These are phyloP conservation scores for Botrytis medusae DNA, from an alignment of 2,329 filamentous ascomycete species.

Conservation along the genomic window DNA sequence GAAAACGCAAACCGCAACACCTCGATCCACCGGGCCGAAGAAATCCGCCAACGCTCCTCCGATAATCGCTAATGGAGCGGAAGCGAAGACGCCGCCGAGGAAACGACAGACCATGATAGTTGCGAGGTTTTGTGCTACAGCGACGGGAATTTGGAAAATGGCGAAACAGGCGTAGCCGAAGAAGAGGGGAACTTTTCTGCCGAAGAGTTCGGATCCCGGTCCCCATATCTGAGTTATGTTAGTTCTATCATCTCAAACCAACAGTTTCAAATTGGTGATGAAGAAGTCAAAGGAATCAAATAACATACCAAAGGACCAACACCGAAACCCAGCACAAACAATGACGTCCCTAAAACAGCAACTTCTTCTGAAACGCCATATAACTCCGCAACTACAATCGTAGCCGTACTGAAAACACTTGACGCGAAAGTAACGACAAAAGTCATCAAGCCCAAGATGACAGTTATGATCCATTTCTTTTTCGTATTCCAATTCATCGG, in stretches of 20 bases:
- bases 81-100: slow-evolving; percentile 52
- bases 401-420: slow-evolving; percentile 35
- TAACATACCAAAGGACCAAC: slow-evolving; percentile 61
- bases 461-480: slow-evolving; percentile 34
- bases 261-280: neutral
- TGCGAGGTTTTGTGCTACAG: slow-evolving; percentile 52
- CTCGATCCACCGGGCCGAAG: slow-evolving; percentile 58
- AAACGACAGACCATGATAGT: slow-evolving; percentile 57
- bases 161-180: slow-evolving; percentile 49
- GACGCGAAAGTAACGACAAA: slow-evolving; percentile 42
- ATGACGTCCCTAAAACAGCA: slow-evolving; percentile 61
- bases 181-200: slow-evolving; percentile 50
- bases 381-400: slow-evolving; percentile 26
- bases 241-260: neutral
- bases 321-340: slow-evolving; percentile 70
- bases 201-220: slow-evolving; percentile 49
- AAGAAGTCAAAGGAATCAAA: slow-evolving; percentile 24
- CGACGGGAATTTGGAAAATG: slow-evolving; percentile 56
- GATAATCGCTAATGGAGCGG: slow-evolving; percentile 50
- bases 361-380: slow-evolving; percentile 43
- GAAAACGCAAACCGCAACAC: slow-evolving; percentile 65
- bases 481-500: slow-evolving; percentile 29
- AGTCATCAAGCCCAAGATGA: slow-evolving; percentile 37
- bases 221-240: slow-evolving; percentile 41
- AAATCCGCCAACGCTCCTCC: slow-evolving; percentile 64